These are phyloP conservation scores for Agrostemma githago DNA, from an alignment of 148 eudicot genomes.

Conservation along the genomic window DNA sequence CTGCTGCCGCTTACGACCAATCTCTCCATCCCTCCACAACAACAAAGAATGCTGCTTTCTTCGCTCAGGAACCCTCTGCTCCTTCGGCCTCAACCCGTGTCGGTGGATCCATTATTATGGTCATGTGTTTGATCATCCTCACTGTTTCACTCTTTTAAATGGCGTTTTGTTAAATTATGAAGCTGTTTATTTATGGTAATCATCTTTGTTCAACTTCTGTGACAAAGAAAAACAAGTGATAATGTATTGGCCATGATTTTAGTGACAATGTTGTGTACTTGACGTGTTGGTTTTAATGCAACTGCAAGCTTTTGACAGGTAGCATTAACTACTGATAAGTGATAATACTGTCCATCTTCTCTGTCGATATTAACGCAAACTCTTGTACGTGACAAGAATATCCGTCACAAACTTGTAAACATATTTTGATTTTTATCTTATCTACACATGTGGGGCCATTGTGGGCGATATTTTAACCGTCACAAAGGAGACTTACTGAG, in stretches of 20 bases:
- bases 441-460: too few relatives aligned
- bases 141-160: slow-evolving; percentile 6
- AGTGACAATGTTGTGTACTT: neutral
- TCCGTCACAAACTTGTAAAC: too few relatives aligned
- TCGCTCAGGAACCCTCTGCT: slow-evolving; percentile 26
- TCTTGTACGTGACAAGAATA: too few relatives aligned
- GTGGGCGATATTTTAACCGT: too few relatives aligned
- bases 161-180: neutral
- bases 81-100: slow-evolving; percentile 28
- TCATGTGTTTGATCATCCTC: slow-evolving; percentile 7
- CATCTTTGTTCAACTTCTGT: neutral
- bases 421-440: too few relatives aligned
- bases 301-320: slow-evolving; percentile 1
- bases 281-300: neutral
- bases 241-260: neutral
- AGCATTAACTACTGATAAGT: neutral
- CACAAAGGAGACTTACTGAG: too few relatives aligned
- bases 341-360: too few relatives aligned
- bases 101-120: slow-evolving; percentile 10
- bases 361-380: too few relatives aligned
- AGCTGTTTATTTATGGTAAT: neutral
- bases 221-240: neutral
- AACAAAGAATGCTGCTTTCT: slow-evolving; percentile 8
- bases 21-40: slow-evolving; percentile 4
- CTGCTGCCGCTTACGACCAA: slow-evolving; percentile 14